A percentile compares a stretch with the other conserved stretches of the same genome.
Conservation (phyloP, 345 rosid species). For the Carallia pectinifolia region DNA sequence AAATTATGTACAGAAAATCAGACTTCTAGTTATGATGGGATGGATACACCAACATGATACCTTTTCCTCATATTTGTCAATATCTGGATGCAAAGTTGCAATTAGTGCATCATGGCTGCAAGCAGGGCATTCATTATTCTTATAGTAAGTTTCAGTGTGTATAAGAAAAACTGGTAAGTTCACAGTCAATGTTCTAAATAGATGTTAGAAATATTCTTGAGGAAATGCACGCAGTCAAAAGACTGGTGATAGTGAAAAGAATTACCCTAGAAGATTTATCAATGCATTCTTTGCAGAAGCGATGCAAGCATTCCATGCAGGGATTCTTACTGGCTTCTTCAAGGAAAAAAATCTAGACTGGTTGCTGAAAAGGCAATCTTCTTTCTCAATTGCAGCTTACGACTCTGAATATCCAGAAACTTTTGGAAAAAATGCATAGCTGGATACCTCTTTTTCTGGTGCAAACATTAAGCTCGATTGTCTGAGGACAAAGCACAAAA, state of each 20-base stretch:
- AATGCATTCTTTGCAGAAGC: conserved; percentile 85
- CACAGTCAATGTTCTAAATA: conserved; percentile 3
- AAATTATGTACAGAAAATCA: conserved; percentile 8
- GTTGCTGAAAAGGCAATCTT: too few species aligned
- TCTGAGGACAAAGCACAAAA: too few species aligned
- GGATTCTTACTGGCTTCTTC: too few species aligned
- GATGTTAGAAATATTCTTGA: conserved; percentile 8
- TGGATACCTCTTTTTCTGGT: too few species aligned
- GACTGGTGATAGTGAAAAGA: conserved; percentile 9
- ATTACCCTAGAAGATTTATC: conserved; percentile 77
- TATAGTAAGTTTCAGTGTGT: conserved; percentile 32
- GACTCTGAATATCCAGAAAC: too few species aligned
- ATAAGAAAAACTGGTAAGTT: conserved; percentile 3
- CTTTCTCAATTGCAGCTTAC: too few species aligned
- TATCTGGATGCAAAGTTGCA: conserved; percentile 62
- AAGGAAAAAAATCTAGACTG: too few species aligned
- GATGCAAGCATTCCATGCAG: conserved; percentile 72
- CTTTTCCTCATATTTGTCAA: conserved; percentile 71
- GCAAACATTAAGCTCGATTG: too few species aligned
- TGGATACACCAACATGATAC: conserved; percentile 29
- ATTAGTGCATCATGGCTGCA: conserved; percentile 81
- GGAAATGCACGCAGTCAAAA: conserved; percentile 6
- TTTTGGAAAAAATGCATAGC: too few species aligned
- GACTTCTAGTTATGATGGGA: conserved; percentile 3
- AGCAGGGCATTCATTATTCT: conserved; percentile 88